Conservation (phyloP, 164 flowering plant genomes). For the Saururus chinensis region DNA sequence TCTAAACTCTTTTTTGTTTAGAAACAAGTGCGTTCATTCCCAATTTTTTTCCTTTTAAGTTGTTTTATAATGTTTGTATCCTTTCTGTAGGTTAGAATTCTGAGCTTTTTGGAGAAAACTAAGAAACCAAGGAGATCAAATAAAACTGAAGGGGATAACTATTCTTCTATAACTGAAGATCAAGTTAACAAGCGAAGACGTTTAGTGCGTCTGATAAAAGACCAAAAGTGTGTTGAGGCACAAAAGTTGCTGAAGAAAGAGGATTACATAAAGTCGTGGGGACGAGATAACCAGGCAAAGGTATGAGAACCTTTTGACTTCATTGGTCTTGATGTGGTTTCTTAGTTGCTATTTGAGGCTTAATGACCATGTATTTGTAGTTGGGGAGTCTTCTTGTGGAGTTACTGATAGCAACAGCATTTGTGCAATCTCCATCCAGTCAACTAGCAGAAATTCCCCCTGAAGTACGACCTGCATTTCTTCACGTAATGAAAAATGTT, state of each 20-base stretch:
- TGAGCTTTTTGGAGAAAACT: slow-evolving; percentile 53
- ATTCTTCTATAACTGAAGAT: slow-evolving; percentile 34
- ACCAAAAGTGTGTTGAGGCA: slow-evolving; percentile 44
- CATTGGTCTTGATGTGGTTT: neutral
- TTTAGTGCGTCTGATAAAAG: slow-evolving; percentile 50
- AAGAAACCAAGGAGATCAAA: slow-evolving; percentile 27
- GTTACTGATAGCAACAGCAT: slow-evolving; percentile 69
- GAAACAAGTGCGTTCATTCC: no score
- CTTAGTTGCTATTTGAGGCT: slow-evolving; percentile 4
- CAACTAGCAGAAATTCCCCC: slow-evolving; percentile 65
- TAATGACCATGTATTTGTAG: slow-evolving; percentile 34
- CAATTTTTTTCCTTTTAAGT: no score
- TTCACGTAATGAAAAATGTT: slow-evolving; percentile 45
- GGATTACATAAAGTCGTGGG: slow-evolving; percentile 47
- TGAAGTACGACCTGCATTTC: slow-evolving; percentile 88
- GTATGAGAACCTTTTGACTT: slow-evolving; percentile 23
- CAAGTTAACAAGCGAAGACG: slow-evolving; percentile 43
- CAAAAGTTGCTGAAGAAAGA: slow-evolving; percentile 51
- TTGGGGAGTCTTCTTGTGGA: slow-evolving; percentile 80
- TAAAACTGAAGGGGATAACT: slow-evolving; percentile 14
- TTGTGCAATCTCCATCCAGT: slow-evolving; percentile 55
- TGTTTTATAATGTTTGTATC: no score
- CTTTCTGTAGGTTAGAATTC: slow-evolving; percentile 54
- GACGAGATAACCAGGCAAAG: slow-evolving; percentile 75
- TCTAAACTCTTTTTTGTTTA: no score